These are phyloP conservation scores for Arthrobotrys entomopaga DNA, from an alignment of 2,329 filamentous ascomycete genomes.

Conservation along the genomic window DNA sequence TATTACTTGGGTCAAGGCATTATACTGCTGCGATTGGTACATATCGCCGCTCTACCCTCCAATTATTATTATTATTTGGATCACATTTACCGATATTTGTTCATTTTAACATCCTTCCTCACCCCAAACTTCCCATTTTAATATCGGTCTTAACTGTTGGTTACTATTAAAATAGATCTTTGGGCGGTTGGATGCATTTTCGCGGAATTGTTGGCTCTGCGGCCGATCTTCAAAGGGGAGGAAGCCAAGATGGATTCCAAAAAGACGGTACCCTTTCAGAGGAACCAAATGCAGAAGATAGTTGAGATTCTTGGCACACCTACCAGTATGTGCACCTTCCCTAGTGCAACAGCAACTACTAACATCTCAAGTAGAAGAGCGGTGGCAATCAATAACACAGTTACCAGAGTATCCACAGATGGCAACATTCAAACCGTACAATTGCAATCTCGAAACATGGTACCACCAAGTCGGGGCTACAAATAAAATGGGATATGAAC, in stretches of 20 bases:
- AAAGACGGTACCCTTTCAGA: constrained; percentile 95
- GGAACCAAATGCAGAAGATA: constrained; percentile 99
- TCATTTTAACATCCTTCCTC: no score
- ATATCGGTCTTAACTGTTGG: no score
- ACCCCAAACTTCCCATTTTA: no score
- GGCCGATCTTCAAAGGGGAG: constrained; percentile 97
- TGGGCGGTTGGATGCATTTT: constrained; percentile 99
- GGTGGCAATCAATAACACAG: constrained; percentile 82
- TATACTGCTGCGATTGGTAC: constrained; percentile 85
- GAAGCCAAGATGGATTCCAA: constrained; percentile 99
- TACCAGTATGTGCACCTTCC: constrained; percentile 65
- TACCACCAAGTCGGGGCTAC: constrained; percentile 65
- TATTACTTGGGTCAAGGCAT: constrained; percentile 90
- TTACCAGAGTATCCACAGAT: constrained; percentile 90
- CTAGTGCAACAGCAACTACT: neutral
- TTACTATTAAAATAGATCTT: constrained; percentile 73
- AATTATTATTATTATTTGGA: neutral
- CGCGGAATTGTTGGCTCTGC: constrained; percentile 85
- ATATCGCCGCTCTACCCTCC: neutral
- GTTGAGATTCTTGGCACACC: constrained; percentile 95
- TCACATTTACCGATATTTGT: no score
- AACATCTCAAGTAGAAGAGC: constrained; percentile 67
- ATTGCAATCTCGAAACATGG: constrained; percentile 62
- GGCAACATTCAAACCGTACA: constrained; percentile 65
- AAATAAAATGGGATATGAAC: constrained; percentile 77